A percentile compares a stretch with the other conserved stretches of the same genome.
Evolutionary conservation across 2,329 filamentous ascomycete species (phyloP).

Genomic region (Dothiorella sarmentorum): DNA sequence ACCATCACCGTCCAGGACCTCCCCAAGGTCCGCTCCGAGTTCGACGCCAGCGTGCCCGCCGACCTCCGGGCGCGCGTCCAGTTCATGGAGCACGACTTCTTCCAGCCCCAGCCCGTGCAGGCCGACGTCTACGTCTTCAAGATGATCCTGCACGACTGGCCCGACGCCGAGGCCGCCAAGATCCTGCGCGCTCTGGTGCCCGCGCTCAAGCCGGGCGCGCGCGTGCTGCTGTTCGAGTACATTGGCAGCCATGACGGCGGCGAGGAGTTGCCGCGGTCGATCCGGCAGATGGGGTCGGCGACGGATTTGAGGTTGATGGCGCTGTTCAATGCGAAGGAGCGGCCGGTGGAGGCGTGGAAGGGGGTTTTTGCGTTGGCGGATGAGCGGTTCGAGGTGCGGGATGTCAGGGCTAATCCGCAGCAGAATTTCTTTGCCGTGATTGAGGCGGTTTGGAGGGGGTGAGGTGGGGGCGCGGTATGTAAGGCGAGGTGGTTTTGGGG

Average conservation of each 20-base stretch:
- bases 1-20: constrained; percentile 33
- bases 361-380: constrained; percentile 46
- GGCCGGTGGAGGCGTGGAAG: constrained; percentile 47
- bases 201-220: constrained; percentile 47
- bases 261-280: no score
- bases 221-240: constrained; percentile 43
- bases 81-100: not conserved
- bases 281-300: constrained; percentile 23
- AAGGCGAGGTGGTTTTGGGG: no score
- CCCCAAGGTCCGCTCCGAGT: not conserved
- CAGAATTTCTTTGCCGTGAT: constrained; percentile 27
- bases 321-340: constrained; percentile 49
- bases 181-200: constrained; percentile 47
- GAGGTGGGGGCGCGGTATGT: no score
- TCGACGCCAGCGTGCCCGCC: not conserved
- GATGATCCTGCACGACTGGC: constrained; percentile 37
- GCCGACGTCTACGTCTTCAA: constrained; percentile 26
- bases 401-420: constrained; percentile 20
- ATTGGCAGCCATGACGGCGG: constrained; percentile 26
- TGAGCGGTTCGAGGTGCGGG: constrained; percentile 42
- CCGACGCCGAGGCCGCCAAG: constrained; percentile 31
- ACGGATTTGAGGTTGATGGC: constrained; percentile 53
- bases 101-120: not conserved
- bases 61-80: not conserved
- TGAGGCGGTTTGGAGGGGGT: constrained; percentile 28